Conservation (phyloP, 345 rosid species). For the Linum tenue region DNA sequence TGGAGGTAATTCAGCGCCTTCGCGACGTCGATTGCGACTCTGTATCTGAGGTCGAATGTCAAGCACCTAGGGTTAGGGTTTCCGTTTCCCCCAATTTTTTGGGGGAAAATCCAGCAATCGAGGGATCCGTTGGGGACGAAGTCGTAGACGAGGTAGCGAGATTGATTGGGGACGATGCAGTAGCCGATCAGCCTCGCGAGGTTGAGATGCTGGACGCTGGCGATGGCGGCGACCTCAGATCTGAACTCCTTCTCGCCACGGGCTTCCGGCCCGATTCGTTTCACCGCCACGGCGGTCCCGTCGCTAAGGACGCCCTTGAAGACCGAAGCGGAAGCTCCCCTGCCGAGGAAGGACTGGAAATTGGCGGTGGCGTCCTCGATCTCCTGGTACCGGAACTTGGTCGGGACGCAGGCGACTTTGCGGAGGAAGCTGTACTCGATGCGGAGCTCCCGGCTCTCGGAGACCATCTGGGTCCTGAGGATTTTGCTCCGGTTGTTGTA, state of each 20-base stretch:
- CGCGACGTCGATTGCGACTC: slow-evolving; percentile 25
- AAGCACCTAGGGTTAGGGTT: neutral
- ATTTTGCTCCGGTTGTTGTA: slow-evolving; percentile 36
- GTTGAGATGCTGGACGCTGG: slow-evolving; percentile 21
- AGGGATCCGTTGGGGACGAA: slow-evolving; percentile 19
- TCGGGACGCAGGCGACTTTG: slow-evolving; percentile 78
- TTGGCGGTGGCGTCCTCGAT: slow-evolving; percentile 74
- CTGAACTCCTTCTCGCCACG: slow-evolving; percentile 21
- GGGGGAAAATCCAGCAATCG: slow-evolving; percentile 22
- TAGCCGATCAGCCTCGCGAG: slow-evolving; percentile 20
- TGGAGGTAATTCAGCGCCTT: slow-evolving; percentile 23
- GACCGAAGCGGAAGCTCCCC: slow-evolving; percentile 23
- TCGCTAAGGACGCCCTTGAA: slow-evolving; percentile 20
- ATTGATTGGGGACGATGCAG: slow-evolving; percentile 13
- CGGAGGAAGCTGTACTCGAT: slow-evolving; percentile 75
- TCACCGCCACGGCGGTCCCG: slow-evolving; percentile 22
- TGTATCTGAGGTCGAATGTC: slow-evolving; percentile 17
- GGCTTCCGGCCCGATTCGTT: slow-evolving; percentile 15
- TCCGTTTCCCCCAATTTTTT: neutral
- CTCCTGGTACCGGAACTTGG: slow-evolving; percentile 48
- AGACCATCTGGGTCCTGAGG: slow-evolving; percentile 31
- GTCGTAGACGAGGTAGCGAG: slow-evolving; percentile 18
- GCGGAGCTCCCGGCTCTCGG: slow-evolving; percentile 65
- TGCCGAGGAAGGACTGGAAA: slow-evolving; percentile 31
- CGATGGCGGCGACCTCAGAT: slow-evolving; percentile 23